Evolutionary conservation across 257 asterid genomes (phyloP), one percentile per base, ranked within the genome.

Genomic region (Scutellaria barbata): DNA sequence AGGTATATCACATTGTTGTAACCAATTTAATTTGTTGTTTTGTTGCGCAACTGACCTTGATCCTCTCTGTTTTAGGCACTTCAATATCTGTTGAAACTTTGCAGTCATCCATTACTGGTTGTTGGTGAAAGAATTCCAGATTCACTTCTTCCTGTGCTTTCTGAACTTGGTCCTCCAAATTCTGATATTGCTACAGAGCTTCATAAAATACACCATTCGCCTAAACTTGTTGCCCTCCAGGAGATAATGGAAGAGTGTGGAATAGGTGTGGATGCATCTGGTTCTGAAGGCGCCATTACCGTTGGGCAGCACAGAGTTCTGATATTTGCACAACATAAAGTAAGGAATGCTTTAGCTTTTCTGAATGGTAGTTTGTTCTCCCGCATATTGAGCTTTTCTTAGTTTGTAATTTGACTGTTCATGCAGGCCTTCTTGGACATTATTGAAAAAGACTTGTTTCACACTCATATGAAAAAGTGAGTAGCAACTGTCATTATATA

Each of bases 191-290:
- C 83, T 62, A 75, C 96, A 30, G 99, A 92, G 81, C 93, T 95
- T 69, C 99, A 92, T 80, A 88, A 86, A 69, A 77, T 87, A 52
- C 89, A 85, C 50, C 99, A 95, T 73, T 95, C 99, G 62, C 99
- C 99, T 22, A 95, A 95, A 84, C 92, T 95, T 66, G 90, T 92
- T 22, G 99, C 99, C 45, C 96, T 95, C 79, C 92, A 90, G 83
- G 98, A 95, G 93, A 95, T 95, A 69, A 90, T 95, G 83, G 97
- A 92, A 81, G 99, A 95, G 90, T 95, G 99, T 80, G 99, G 98
- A 63, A 95, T 95, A 67, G 99, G 99, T 60, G 92, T 80, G 46
- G 98, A 95, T 56, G 78, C 96, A 39, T 88, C 96, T 63, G 82
- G 83, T 74, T 83, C 95, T 78, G 99, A 92, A 68, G 95, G 90